Conservation (phyloP, 2,329 filamentous ascomycete species). For the Scedosporium boydii region DNA sequence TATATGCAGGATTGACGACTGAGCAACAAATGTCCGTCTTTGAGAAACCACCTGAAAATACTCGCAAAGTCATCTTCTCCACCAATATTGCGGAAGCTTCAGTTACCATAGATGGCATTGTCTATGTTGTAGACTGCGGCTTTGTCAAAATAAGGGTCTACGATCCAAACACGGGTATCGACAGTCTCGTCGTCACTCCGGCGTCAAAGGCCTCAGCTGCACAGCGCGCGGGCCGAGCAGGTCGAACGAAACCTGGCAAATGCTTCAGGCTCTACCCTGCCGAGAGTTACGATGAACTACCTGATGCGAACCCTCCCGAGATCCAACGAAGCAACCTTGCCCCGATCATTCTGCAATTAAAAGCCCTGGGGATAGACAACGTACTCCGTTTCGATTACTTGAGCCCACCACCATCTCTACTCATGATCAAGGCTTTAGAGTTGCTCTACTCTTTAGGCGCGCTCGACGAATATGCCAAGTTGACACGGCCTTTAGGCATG, state of each 20-base stretch:
- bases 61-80: constrained; percentile 81
- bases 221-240: constrained; percentile 82
- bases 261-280: constrained; percentile 92
- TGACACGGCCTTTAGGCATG: constrained; percentile 78
- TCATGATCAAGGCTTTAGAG: constrained; percentile 79
- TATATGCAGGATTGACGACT: constrained; percentile 81
- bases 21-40: constrained; percentile 96
- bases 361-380: constrained; percentile 92
- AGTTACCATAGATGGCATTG: constrained; percentile 85
- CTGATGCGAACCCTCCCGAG: constrained; percentile 72
- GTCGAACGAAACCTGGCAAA: constrained; percentile 81
- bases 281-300: constrained; percentile 50
- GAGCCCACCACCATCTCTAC: constrained; percentile 73
- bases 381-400: constrained; percentile 84
- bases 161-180: constrained; percentile 76
- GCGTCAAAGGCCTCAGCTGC: constrained; percentile 89
- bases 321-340: constrained; percentile 89
- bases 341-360: constrained; percentile 79
- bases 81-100: constrained; percentile 97
- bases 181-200: constrained; percentile 71
- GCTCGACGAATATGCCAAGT: constrained; percentile 79
- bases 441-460: constrained; percentile 79
- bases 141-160: constrained; percentile 87
- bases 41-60: constrained; percentile 70
- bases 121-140: constrained; percentile 83